Base-by-base conservation (phyloP, 257 asterid species). In the Petunia secreta region DNA sequence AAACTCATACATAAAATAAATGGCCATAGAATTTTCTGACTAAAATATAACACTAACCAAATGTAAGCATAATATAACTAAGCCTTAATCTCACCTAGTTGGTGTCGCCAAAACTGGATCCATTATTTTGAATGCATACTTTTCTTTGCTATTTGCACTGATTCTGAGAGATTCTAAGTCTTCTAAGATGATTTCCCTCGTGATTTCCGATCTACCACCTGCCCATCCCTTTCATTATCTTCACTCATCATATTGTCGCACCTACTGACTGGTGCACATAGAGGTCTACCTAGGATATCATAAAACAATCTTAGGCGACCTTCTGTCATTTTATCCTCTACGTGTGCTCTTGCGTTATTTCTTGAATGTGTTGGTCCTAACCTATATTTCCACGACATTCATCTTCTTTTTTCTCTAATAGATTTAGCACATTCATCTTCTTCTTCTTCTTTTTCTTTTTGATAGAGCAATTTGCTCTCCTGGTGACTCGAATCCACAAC, bases 301-400 rank as follows among this genome's bases (percentile, higher is more conserved):
- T 25, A 11, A 71, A 25, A 71, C 34, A 48, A 71, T 34, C 77
- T 71, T 44, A 73, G 16, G 16, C 16, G 41, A 69, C 58, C 44
- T 69, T 48, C 59, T 69, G 25, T 69, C 77, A 69, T 69, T 73
- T 73, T 73, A 62, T 73, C 36, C 78, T 50, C 36, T 71, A 11
- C 7, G 46, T 34, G 46, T 36, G 46, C 46, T 50, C 36, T 59
- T 13, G 9, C 16, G 58, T 69, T 16, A n/a, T 68, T 71, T 48
- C 60, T 50, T 34, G 62, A 50, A 71, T 50, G 36, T 34, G 34
- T 15, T 34, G 36, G 34, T 62, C 36, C 16, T 59, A 25, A 48
- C 10, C 77, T 71, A 39, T 48, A 73, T 50, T 48, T 50, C 78
- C 11, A 50, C 34, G 50, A 11, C 13, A 73, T 50, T 73, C 46